Evolutionary conservation across 164 flowering plant genomes (phyloP).

Genomic region (Euptelea pleiosperma): DNA sequence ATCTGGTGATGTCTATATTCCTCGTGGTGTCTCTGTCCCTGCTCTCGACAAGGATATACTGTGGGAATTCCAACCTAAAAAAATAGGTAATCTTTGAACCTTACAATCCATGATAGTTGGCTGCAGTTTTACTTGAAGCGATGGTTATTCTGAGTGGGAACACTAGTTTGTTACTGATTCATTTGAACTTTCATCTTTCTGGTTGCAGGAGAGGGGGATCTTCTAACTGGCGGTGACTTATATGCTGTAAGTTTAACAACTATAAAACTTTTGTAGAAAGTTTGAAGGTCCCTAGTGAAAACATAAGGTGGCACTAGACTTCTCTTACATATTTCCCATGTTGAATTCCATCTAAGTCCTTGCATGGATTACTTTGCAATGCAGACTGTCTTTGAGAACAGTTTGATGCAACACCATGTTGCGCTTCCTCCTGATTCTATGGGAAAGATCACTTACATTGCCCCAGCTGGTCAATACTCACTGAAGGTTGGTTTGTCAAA

Average conservation of each 20-base stretch:
- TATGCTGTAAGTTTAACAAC: conserved; percentile 78
- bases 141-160: conserved; percentile 4
- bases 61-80: conserved; percentile 96
- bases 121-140: not conserved
- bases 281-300: not conserved
- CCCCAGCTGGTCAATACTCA: conserved; percentile 93
- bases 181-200: conserved; percentile 7
- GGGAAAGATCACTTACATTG: conserved; percentile 89
- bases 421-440: conserved; percentile 95
- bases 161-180: not conserved
- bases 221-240: conserved; percentile 92
- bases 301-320: not conserved
- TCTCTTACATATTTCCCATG: not conserved
- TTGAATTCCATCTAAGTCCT: conserved; percentile 8
- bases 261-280: not conserved
- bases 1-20: conserved; percentile 98
- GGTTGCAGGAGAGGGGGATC: conserved; percentile 86
- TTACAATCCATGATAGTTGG: no score
- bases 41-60: conserved; percentile 93
- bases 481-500: conserved; percentile 50
- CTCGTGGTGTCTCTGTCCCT: conserved; percentile 98
- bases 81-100: conserved; percentile 50
- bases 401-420: conserved; percentile 87
- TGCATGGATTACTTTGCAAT: conserved; percentile 11
- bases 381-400: conserved; percentile 96